Evolutionary conservation across 23 red algal species (phyloP).

Genomic region (Gracilaria vermiculophylla): DNA sequence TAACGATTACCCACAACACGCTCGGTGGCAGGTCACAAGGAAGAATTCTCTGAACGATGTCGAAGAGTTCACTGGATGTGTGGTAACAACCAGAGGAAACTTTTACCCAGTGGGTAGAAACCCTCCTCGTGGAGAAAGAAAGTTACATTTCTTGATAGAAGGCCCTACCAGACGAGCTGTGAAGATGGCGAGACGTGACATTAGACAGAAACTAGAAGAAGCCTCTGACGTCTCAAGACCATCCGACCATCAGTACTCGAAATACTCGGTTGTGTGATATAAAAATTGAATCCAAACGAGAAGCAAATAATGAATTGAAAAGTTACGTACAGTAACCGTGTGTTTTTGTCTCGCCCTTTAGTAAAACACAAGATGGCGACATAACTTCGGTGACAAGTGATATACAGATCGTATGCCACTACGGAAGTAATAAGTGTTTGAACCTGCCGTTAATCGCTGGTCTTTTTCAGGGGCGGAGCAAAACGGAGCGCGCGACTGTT

Average conservation of each 20-base stretch:
- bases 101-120: conserved; percentile 85
- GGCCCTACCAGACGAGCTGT: conserved; percentile 77
- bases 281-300: too few relatives aligned
- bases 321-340: too few relatives aligned
- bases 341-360: too few relatives aligned
- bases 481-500: too few relatives aligned
- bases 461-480: too few relatives aligned
- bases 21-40: conserved; percentile 88
- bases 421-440: too few relatives aligned
- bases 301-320: too few relatives aligned
- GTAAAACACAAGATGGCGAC: too few relatives aligned
- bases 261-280: conserved; percentile 84
- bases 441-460: too few relatives aligned
- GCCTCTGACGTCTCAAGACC: conserved; percentile 65
- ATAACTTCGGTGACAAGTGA: too few relatives aligned
- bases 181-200: conserved; percentile 71
- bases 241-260: conserved; percentile 72
- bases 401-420: too few relatives aligned
- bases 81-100: conserved; percentile 78
- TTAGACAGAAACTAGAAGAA: conserved; percentile 85
- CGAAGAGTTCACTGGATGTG: conserved; percentile 83
- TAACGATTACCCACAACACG: conserved; percentile 93
- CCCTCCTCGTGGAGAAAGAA: conserved; percentile 77
- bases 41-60: conserved; percentile 80
- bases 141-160: conserved; percentile 90